phyloP scores from a whole-genome alignment of 148 eudicot species.

The Silene uniflora region DNA sequence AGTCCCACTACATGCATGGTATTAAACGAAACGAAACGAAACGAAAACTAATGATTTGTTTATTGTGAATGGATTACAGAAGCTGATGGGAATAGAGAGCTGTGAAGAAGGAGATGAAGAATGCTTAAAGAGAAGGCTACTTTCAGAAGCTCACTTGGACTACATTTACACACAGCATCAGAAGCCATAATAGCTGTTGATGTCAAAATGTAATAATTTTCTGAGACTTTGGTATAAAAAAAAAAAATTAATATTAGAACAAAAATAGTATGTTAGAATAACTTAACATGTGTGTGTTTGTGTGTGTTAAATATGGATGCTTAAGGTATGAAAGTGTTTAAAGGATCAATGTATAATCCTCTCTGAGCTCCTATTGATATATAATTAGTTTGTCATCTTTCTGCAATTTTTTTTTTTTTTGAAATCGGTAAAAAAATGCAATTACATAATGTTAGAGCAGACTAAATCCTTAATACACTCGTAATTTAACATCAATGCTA shows the following conservation, averaged over 20 bases:
- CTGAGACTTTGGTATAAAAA: conserved; percentile 10
- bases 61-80: conserved; percentile 16
- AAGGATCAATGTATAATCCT: conserved; percentile 8
- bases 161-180: conserved; percentile 55
- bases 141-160: conserved; percentile 49
- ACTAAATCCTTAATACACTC: no score
- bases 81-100: conserved; percentile 41
- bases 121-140: conserved; percentile 40
- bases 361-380: neutral
- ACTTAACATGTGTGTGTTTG: conserved; percentile 3
- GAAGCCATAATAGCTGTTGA: conserved; percentile 18
- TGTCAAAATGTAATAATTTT: conserved; percentile 7
- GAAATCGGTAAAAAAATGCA: no score
- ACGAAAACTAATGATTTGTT: neutral
- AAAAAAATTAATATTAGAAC: conserved; percentile 16
- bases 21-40: no score
- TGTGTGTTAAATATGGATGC: conserved; percentile 11
- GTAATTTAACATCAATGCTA: no score
- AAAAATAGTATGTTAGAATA: conserved; percentile 12
- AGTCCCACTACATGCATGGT: no score
- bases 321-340: conserved; percentile 8
- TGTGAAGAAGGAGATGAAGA: conserved; percentile 45
- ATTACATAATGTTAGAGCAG: no score
- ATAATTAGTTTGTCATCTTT: no score
- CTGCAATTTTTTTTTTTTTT: no score